Evolutionary conservation across 139 green algal species (phyloP), one percentile per base, ranked within the genome.

Genomic region (Closterium sp.): DNA sequence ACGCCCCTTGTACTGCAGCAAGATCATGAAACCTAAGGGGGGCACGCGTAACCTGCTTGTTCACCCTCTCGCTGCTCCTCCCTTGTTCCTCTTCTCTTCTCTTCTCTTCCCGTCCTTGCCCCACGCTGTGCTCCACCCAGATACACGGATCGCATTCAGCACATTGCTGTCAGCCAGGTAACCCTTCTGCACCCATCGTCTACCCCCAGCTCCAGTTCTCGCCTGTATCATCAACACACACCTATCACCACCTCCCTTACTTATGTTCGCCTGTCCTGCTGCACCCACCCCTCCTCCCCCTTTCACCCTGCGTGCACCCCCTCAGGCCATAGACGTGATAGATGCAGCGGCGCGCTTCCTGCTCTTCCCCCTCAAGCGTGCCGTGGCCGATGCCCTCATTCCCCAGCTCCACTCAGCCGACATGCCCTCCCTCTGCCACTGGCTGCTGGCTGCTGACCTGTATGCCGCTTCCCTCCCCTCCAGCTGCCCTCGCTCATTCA

Each of bases 381-480:
- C 91, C 7, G 88, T 38, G 34, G 91, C 91, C 1, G 91, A 94
- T 23, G 91, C 91, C n/a, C 91, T 94, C 23, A 34, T 94, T 21
- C 91, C 91, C 0, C 38, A 90, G 16, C 23, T 94, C 8, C 88
- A 86, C 89, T 69, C n/a, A 3, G 28, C 90, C 16, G 89, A 90
- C 25, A 84, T 31, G 19, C 43, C 66, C 19, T 84, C 76, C 6
- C 33, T 94, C 12, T 94, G 91, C 66, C 10, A 89, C 88, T 94
- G 91, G 91, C 87, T 94, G 43, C n/a, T 93, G 25, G n/a, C 93
- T 35, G 91, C 91, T 23, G 91, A 94, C 38, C 28, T 90, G 91
- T 94, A 84, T 66, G 87, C 25, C 30, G 9, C 33, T 91, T 34
- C 32, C 28, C 34, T 19, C 30, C 30, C n/a, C n/a, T n/a, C n/a